Evolutionary conservation across 106 monocot species (phyloP).

Genomic region (Amphibolis antarctica): DNA sequence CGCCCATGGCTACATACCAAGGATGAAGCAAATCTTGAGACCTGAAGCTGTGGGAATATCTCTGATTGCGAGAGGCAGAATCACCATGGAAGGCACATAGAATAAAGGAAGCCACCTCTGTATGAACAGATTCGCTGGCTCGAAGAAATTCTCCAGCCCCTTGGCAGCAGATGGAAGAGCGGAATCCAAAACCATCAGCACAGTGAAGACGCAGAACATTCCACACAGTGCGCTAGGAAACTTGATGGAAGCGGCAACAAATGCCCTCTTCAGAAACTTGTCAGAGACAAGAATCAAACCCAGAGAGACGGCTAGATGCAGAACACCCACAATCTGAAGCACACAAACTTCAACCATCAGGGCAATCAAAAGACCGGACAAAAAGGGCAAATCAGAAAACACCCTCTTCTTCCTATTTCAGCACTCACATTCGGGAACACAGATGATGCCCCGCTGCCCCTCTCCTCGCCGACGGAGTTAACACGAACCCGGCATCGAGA

Average conservation of each 20-base stretch:
- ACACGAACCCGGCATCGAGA: constrained; percentile 6
- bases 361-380: neutral
- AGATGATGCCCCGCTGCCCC: constrained; percentile 9
- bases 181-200: constrained; percentile 44
- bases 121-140: constrained; percentile 80
- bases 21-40: neutral
- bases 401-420: neutral
- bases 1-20: neutral
- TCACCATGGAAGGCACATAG: constrained; percentile 84
- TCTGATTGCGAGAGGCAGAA: constrained; percentile 72
- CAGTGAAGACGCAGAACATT: constrained; percentile 90
- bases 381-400: neutral
- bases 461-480: constrained; percentile 17
- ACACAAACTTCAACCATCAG: neutral
- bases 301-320: constrained; percentile 69
- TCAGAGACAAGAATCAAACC: constrained; percentile 63
- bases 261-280: constrained; percentile 56
- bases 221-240: constrained; percentile 93
- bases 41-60: constrained; percentile 58
- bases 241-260: constrained; percentile 66
- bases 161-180: constrained; percentile 44
- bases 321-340: constrained; percentile 33
- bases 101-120: constrained; percentile 95
- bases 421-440: constrained; percentile 27
- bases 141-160: constrained; percentile 55